These are phyloP conservation scores for Coemansia sp. DNA, from an alignment of 192 early-diverging fungal genomes.

Conservation along the genomic window DNA sequence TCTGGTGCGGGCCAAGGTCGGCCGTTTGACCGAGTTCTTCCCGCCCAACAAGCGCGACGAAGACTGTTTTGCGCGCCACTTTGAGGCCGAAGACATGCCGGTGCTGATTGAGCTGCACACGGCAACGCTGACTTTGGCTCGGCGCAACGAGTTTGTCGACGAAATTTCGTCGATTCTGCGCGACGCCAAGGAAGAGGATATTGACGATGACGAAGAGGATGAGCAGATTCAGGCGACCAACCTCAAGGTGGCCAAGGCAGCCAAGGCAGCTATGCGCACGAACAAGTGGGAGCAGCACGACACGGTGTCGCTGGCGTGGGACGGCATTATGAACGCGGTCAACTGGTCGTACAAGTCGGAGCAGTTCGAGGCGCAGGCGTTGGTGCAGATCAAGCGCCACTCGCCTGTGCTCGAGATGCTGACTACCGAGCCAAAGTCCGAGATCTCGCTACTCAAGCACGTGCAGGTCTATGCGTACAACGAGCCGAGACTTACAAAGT, in stretches of 20 bases:
- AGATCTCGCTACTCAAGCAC: slow-evolving; percentile 80
- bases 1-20: slow-evolving; percentile 68
- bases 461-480: slow-evolving; percentile 86
- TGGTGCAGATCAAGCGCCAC: slow-evolving; percentile 67
- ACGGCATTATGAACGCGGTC: slow-evolving; percentile 71
- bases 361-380: slow-evolving; percentile 75
- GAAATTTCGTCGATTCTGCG: slow-evolving; percentile 64
- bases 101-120: slow-evolving; percentile 79
- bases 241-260: slow-evolving; percentile 21
- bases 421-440: slow-evolving; percentile 59
- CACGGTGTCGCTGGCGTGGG: slow-evolving; percentile 78
- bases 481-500: slow-evolving; percentile 84
- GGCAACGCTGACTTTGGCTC: slow-evolving; percentile 65
- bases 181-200: slow-evolving; percentile 20
- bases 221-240: slow-evolving; percentile 24
- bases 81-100: slow-evolving; percentile 91
- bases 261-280: slow-evolving; percentile 30
- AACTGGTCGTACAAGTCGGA: slow-evolving; percentile 80
- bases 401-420: slow-evolving; percentile 73
- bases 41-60: slow-evolving; percentile 87
- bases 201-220: slow-evolving; percentile 19
- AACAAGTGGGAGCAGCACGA: slow-evolving; percentile 74
- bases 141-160: slow-evolving; percentile 65
- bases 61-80: slow-evolving; percentile 86
- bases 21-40: slow-evolving; percentile 82